Evolutionary conservation across 768 basidiomycete genomes (phyloP).

Genomic region (Daedalea quercina): DNA sequence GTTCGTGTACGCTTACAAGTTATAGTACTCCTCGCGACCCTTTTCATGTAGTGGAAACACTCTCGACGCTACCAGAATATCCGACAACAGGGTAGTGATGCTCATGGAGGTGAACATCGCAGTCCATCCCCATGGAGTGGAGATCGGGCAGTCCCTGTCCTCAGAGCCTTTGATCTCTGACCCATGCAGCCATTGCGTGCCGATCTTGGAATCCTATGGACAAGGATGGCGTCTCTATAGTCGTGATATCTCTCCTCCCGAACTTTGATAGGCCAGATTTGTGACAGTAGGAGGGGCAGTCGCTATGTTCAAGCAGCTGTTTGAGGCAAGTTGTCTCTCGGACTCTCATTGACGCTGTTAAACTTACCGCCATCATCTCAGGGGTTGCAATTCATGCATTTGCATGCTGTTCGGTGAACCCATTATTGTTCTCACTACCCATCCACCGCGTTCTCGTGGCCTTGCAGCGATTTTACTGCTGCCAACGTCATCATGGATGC

Average conservation of each 20-base stretch:
- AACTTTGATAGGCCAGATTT: conserved; percentile 24
- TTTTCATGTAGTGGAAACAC: background rate
- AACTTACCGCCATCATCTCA: conserved; percentile 18
- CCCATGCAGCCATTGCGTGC: conserved; percentile 22
- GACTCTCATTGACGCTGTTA: conserved; percentile 21
- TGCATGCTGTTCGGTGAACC: conserved; percentile 30
- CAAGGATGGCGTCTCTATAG: conserved; percentile 6
- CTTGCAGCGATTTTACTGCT: background rate
- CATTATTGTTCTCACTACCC: conserved; percentile 2
- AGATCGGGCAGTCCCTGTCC: conserved; percentile 21
- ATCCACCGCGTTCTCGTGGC: background rate
- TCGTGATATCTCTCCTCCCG: conserved; percentile 30
- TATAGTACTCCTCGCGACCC: conserved; percentile 8
- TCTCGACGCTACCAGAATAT: conserved; percentile 16
- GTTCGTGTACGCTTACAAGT: conserved; percentile 13
- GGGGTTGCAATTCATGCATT: conserved; percentile 33
- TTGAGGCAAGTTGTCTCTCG: conserved; percentile 18
- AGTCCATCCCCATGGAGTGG: conserved; percentile 18
- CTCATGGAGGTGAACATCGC: conserved; percentile 9
- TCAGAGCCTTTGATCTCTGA: conserved; percentile 14
- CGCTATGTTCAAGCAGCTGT: conserved; percentile 24
- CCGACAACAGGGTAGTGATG: conserved; percentile 12
- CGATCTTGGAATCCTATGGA: conserved; percentile 14
- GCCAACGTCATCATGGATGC: conserved; percentile 18
- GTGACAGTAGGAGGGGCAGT: conserved; percentile 29